These are phyloP conservation scores for Perilla frutescens DNA, from an alignment of 257 asterid genomes.

Conservation along the genomic window DNA sequence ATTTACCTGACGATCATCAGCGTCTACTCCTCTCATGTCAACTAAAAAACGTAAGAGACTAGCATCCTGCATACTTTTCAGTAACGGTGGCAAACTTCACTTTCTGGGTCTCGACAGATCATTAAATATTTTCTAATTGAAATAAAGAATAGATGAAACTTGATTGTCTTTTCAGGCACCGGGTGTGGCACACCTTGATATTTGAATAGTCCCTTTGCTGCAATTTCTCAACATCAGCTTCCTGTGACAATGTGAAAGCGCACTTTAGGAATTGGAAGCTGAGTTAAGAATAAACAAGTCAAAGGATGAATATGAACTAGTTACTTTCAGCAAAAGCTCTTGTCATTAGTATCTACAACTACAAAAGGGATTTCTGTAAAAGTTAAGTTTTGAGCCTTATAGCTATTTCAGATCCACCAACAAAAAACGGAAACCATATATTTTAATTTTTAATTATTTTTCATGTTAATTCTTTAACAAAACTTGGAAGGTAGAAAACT, in stretches of 20 bases:
- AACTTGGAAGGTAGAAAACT: too few relatives aligned
- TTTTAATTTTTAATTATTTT: too few relatives aligned
- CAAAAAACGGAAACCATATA: too few relatives aligned
- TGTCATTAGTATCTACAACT: not conserved
- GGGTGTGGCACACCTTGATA: conserved; percentile 64
- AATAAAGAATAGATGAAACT: conserved; percentile 17
- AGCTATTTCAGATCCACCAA: too few relatives aligned
- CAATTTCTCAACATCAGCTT: conserved; percentile 92
- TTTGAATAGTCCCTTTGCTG: conserved; percentile 94
- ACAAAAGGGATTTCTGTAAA: too few relatives aligned
- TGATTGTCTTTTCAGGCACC: conserved; percentile 21
- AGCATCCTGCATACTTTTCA: conserved; percentile 91
- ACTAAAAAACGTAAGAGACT: conserved; percentile 96
- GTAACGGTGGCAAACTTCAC: conserved; percentile 50
- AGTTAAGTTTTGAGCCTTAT: too few relatives aligned
- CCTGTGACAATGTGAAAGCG: conserved; percentile 52
- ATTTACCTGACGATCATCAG: conserved; percentile 94
- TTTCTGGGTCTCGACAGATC: conserved; percentile 33
- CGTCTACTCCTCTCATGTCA: conserved; percentile 98
- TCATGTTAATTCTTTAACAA: too few relatives aligned
- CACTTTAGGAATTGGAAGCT: conserved; percentile 19
- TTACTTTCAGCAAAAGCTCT: conserved; percentile 2
- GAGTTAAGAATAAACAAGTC: conserved; percentile 3
- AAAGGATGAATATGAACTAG: conserved; percentile 16
- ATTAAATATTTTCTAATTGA: conserved; percentile 24